Conservation (phyloP, 306 rosid species). For the Hylodesmum podocarpum region DNA sequence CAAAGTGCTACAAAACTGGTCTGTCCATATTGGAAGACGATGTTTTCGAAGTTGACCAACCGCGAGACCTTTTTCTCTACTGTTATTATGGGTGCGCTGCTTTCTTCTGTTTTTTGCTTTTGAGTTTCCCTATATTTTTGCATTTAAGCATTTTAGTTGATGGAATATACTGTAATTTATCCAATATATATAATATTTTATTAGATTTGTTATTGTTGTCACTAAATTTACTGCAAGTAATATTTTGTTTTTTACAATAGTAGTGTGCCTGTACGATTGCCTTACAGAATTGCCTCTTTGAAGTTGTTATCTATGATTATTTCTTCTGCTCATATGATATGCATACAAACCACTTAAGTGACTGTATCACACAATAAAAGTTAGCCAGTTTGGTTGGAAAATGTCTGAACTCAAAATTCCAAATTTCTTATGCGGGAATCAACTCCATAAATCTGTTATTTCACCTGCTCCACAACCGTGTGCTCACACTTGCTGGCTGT, state of each 20-base stretch:
- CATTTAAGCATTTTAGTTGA: slow-evolving; percentile 1
- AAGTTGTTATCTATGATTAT: neutral
- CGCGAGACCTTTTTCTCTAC: slow-evolving; percentile 86
- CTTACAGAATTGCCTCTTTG: neutral
- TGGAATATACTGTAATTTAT: neutral
- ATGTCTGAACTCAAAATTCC: neutral
- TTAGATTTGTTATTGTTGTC: neutral
- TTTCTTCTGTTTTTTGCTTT: slow-evolving; percentile 16
- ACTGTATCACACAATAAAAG: neutral
- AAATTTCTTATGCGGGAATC: neutral
- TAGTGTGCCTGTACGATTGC: neutral
- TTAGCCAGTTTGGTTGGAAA: neutral
- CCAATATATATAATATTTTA: neutral
- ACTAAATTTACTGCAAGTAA: neutral
- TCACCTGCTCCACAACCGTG: neutral
- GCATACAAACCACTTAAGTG: neutral
- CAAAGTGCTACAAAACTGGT: slow-evolving; percentile 87
- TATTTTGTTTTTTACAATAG: neutral
- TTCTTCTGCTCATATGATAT: neutral
- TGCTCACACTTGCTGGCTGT: neutral
- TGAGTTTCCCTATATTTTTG: neutral
- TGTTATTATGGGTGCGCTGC: slow-evolving; percentile 86
- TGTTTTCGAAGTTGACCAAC: slow-evolving; percentile 81
- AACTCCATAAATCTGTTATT: neutral
- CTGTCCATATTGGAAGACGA: slow-evolving; percentile 71